Conservation (phyloP, 306 rosid genomes). For the Arachis stenosperma region DNA sequence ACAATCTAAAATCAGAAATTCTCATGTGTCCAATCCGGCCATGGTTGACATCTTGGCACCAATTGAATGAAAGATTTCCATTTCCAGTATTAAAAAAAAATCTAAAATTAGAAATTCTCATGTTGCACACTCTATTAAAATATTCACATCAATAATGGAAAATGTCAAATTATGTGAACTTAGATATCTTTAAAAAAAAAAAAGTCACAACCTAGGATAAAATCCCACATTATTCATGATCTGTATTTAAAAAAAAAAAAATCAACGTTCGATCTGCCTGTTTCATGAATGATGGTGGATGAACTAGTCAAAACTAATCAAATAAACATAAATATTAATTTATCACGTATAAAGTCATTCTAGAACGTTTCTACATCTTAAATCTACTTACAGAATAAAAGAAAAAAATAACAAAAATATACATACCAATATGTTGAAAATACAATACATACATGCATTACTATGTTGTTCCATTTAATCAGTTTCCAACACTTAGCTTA, state of each 20-base stretch:
- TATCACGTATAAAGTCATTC: conserved; percentile 3
- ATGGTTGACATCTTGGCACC: too few species aligned
- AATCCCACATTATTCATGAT: conserved; percentile 17
- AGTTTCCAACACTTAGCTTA: conserved; percentile 20
- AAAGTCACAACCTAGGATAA: conserved; percentile 18
- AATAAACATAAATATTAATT: conserved; percentile 22
- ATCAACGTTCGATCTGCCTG: conserved; percentile 23
- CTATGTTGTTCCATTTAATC: conserved; percentile 21
- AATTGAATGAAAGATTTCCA: too few species aligned
- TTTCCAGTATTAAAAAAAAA: too few species aligned
- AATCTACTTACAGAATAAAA: neutral
- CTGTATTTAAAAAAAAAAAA: neutral
- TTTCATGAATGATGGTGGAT: conserved; percentile 3
- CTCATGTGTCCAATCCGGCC: too few species aligned
- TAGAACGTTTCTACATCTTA: conserved; percentile 1
- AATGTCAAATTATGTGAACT: neutral
- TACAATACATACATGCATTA: neutral
- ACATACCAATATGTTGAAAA: conserved; percentile 20
- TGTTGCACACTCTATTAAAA: neutral
- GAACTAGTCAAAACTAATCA: conserved; percentile 19
- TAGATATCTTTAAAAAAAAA: neutral
- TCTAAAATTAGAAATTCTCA: neutral
- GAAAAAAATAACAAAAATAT: conserved; percentile 16
- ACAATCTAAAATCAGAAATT: neutral
- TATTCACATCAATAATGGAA: neutral